Evolutionary conservation across 345 rosid genomes (phyloP), one percentile per base, ranked within the genome.

Genomic region (Eucalyptus coolabah): DNA sequence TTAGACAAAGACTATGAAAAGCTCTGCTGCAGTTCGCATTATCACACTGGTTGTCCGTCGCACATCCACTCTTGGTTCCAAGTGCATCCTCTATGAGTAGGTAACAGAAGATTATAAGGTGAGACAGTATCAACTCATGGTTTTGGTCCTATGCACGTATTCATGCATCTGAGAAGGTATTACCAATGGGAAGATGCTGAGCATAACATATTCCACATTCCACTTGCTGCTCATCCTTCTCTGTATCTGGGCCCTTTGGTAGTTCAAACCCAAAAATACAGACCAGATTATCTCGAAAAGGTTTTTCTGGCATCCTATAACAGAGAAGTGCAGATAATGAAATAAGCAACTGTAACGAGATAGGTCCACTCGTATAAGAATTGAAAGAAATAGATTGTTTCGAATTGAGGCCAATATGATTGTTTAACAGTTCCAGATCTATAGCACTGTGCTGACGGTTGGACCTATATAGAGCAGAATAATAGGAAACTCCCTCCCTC

Each of bases 141-240:
- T 21, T 11, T 2, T 77, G 45, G 83, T 77, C 81, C 83, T 19
- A 6, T 77, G 45, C 83, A 77, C 12, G 28, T 37, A 37, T 5
- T 19, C 4, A 34, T 72, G 53, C 72, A n/a, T 67, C 21, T 63
- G 30, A 88, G 51, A 69, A 86, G 42, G 42, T 77, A 87, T 86
- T 92, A 96, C 98, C 97, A 18, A 92, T 88, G n/a, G 98, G 98
- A 90, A 97, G 97, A 93, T 89, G 92, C 82, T 93, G 96, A 7
- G 95, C 93, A 92, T 96, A 96, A 91, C 98, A 97, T 86, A 97
- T 96, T 86, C 99, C 99, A 87, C 98, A 96, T 89, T 96, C 98
- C 91, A 90, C 82, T 90, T 94, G 94, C 50, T 91, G 91, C 88
- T 92, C 94, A 82, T 90, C 91, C 86, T 91, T 88, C 89, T 89